phyloP scores from a whole-genome alignment of 352 stramenopile species.

The Globisporangium polare region DNA sequence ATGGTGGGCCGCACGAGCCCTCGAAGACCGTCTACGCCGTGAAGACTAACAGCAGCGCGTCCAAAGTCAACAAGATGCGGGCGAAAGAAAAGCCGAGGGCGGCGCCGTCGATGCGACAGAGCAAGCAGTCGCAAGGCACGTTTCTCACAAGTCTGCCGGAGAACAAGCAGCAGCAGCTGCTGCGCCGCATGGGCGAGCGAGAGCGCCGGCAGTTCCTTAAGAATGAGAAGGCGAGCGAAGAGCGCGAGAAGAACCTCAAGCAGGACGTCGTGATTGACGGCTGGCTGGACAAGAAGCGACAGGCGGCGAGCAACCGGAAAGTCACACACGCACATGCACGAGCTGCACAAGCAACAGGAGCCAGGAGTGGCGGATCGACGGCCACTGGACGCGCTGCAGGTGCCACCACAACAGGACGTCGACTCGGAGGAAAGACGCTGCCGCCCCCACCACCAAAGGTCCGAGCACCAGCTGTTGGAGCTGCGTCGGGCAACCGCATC shows the following conservation, averaged over 20 bases:
- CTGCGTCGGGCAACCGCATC: conserved; percentile 51
- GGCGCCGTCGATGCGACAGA: conserved; percentile 13
- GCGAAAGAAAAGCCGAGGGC: conserved; percentile 25
- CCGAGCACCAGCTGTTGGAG: conserved; percentile 34
- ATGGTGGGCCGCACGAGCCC: conserved; percentile 34
- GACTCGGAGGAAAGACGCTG: conserved; percentile 16
- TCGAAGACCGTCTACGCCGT: conserved; percentile 56
- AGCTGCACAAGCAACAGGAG: neutral
- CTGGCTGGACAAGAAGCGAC: conserved; percentile 67
- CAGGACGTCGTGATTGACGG: conserved; percentile 73
- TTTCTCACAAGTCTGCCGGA: conserved; percentile 61
- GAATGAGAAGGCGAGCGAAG: conserved; percentile 42
- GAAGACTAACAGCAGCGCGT: conserved; percentile 16
- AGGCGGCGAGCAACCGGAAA: conserved; percentile 56
- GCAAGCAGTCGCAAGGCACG: conserved; percentile 19
- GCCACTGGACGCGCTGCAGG: neutral
- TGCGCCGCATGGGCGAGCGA: conserved; percentile 60
- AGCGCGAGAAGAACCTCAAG: conserved; percentile 33
- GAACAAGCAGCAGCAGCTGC: conserved; percentile 55
- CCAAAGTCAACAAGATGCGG: conserved; percentile 27
- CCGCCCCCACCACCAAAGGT: conserved; percentile 41
- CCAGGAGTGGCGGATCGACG: neutral
- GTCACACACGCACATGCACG: conserved; percentile 25
- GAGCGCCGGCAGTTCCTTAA: conserved; percentile 60
- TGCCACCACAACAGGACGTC: conserved; percentile 2